Conservation (phyloP, 2,329 filamentous ascomycete genomes). For the Myriosclerotinia scirpicola region DNA sequence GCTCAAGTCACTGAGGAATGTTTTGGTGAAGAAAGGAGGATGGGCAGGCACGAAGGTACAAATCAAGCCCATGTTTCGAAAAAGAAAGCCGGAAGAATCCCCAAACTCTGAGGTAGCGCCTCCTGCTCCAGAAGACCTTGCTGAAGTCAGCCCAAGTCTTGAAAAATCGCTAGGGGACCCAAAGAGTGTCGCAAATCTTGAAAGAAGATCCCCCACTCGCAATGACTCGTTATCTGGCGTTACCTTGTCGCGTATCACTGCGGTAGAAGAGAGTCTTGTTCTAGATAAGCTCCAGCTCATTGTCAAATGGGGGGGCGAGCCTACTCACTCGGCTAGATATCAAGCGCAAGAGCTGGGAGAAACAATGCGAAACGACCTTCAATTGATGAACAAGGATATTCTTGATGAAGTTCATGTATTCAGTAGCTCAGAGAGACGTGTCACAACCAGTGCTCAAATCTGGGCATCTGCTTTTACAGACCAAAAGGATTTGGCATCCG, state of each 20-base stretch:
- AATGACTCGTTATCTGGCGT: slow-evolving; percentile 87
- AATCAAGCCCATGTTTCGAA: slow-evolving; percentile 98
- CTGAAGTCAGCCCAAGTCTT: slow-evolving; percentile 1
- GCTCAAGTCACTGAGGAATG: slow-evolving; percentile 80
- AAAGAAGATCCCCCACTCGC: slow-evolving; percentile 56
- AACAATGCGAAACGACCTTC: slow-evolving; percentile 92
- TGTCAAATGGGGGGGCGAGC: slow-evolving; percentile 98
- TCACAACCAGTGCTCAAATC: slow-evolving; percentile 95
- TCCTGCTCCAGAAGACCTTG: slow-evolving; percentile 9
- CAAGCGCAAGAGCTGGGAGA: slow-evolving; percentile 93
- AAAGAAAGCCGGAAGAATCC: slow-evolving; percentile 67
- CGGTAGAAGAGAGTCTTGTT: slow-evolving; percentile 87
- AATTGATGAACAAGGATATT: slow-evolving; percentile 88
- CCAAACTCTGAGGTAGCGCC: not conserved
- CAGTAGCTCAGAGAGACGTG: slow-evolving; percentile 90
- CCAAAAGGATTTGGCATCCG: slow-evolving; percentile 78
- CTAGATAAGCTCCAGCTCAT: slow-evolving; percentile 96
- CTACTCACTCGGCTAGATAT: slow-evolving; percentile 94
- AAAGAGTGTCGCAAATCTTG: slow-evolving; percentile 24
- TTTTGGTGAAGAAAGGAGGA: slow-evolving; percentile 85
- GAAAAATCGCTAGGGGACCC: slow-evolving; percentile 24
- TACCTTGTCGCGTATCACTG: slow-evolving; percentile 90
- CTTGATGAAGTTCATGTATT: slow-evolving; percentile 92
- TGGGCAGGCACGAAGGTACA: slow-evolving; percentile 98
- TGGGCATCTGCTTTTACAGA: slow-evolving; percentile 89